Evolutionary conservation across 768 basidiomycete species (phyloP), one percentile per base, ranked within the genome.

Genomic region (Agaricus subrufescens): DNA sequence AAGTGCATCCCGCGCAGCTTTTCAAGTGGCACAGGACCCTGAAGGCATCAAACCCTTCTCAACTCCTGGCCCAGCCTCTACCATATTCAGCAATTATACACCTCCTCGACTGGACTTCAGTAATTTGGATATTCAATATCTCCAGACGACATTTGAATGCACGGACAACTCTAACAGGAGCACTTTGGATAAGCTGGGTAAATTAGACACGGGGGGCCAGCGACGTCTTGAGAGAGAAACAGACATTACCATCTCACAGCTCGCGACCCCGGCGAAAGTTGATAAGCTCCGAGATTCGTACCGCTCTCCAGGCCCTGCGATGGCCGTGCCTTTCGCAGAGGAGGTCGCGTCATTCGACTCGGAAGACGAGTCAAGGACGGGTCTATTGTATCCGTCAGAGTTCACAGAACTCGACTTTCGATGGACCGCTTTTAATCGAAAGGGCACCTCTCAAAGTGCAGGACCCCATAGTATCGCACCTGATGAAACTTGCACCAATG

Each of bases 351-450:
- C 5, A 8, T 34, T 34, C 34, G 34, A 34, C 7, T 11, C 34
- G 11, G 34, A 34, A 56, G 79, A 81, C 58, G 77, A 77, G 38
- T 73, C 76, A 30, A 72, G 72, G 60, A 71, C 74, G 60, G 67
- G 67, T 52, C 59, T 70, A 30, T 65, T 74, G 47, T 76, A 72
- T 58, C 69, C 71, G 27, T 61, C 80, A 42, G 72, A 77, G 57
- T 66, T 73, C 39, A 65, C 69, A 5, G 62, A 63, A 3, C 67
- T 86, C 8, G 80, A 80, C 61, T 87, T 86, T 60, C 73, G 64
- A 50, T 86, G 85, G 85, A 66, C 69, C 46, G 77, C 78, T 8
- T 87, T 85, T 60, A 63, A 76, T 53, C 65, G 71, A 19, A n/a
- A 14, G 8, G 37, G 38, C 3, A 7, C 15, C 34, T 14, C 19